Base-by-base conservation (phyloP, 2,329 filamentous ascomycete species). In the Fusarium sp. region DNA sequence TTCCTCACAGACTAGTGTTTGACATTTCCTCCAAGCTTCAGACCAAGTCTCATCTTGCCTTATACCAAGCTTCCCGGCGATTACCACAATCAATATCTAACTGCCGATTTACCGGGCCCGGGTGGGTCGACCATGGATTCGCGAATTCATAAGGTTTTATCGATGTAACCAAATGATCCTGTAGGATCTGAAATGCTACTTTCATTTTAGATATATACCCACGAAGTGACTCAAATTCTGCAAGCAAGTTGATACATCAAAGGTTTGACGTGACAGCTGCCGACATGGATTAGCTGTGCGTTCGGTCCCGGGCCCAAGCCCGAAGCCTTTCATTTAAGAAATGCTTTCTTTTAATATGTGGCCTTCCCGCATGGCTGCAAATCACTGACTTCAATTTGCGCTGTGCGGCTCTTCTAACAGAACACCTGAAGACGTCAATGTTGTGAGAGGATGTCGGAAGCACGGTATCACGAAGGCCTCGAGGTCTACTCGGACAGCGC, bases 401-500 rank as follows among this genome's bases (percentile, higher is more conserved):
- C 7, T 4, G 7, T 2, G 22, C 5, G 22, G 15, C 8, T 33
- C 47, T 33, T 24, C 16, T 14, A 18, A 20, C 16, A 20, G 0
- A 51, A 24, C 0, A 24, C 0, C 24, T 26, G 31, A 6, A 20
- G 6, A 26, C n/a, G 18, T 36, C 7, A 35, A 35, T 18, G 33
- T 16, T 35, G 18, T 16, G 31, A 5, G 33, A 67, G 7, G 35
- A 68, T 68, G 65, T 39, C 47, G 4, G 22, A 44, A 2, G 7
- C 39, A n/a, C 55, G n/a, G 5, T 35, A 45, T 24, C 44, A 61
- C 5, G 65, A 68, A 42, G 65, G 63, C 14, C 57, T 68, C 13
- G 54, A 68, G 56, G 63, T 68, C 4, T 31, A 61, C 5, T 36
- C 54, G 5, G 65, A 68, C 51, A 44, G 28, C 50, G 65, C 50